Conservation (phyloP, 208 protist genomes). For the Naegleria lovaniensis region DNA sequence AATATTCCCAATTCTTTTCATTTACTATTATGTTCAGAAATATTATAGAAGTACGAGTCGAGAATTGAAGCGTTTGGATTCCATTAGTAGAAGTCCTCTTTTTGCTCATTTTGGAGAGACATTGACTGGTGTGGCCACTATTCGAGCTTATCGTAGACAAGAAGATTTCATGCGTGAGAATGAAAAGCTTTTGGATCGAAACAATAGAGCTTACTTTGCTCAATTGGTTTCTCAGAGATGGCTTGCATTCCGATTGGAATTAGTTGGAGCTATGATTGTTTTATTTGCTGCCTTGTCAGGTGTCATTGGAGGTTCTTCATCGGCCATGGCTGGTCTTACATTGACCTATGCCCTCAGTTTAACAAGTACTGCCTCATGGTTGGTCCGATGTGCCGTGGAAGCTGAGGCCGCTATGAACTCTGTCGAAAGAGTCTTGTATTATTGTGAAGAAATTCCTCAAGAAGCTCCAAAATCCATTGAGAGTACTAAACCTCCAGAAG, state of each 20-base stretch:
- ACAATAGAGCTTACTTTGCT: constrained; percentile 34
- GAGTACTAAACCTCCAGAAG: constrained; percentile 32
- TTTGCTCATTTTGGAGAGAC: constrained; percentile 57
- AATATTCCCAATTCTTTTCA: constrained; percentile 52
- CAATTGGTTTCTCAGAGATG: constrained; percentile 39
- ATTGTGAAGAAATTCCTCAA: constrained; percentile 38
- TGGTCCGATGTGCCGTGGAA: constrained; percentile 41
- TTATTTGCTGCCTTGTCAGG: constrained; percentile 37
- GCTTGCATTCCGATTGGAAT: constrained; percentile 51
- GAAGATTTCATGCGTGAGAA: constrained; percentile 13
- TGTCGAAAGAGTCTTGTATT: constrained; percentile 51
- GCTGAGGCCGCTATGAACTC: constrained; percentile 48
- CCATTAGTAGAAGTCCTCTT: constrained; percentile 66
- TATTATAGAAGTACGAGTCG: constrained; percentile 59
- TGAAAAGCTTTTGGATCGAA: constrained; percentile 20
- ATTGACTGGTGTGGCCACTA: constrained; percentile 53
- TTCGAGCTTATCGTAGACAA: constrained; percentile 46
- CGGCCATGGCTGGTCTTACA: constrained; percentile 35
- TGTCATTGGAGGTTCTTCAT: constrained; percentile 23
- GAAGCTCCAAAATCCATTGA: constrained; percentile 36
- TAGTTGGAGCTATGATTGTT: constrained; percentile 45
- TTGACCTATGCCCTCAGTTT: constrained; percentile 50
- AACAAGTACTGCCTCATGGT: constrained; percentile 44
- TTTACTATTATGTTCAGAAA: constrained; percentile 61
- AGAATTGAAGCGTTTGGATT: constrained; percentile 71